Base-by-base conservation (phyloP, 495 filamentous ascomycete genomes). In the Darksidea phi region DNA sequence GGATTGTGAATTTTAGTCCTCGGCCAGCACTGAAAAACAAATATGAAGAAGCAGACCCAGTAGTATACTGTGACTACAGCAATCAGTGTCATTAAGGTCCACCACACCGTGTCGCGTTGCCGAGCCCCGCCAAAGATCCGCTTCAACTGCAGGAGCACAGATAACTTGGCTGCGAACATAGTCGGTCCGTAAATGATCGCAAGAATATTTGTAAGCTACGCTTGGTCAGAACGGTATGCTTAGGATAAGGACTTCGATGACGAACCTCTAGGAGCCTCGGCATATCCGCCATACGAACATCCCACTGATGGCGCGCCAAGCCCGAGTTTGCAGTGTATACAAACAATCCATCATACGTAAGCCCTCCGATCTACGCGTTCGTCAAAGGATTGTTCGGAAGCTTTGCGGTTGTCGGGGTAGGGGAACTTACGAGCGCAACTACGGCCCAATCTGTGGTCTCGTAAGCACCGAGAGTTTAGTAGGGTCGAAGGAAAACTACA, bases 101-200 rank as follows among this genome's bases (percentile, higher is more conserved):
- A 59, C n/a, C 24, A 59, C 15, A 52, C 34, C 4, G 34, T 13
- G 24, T 50, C 51, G 17, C 42, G 36, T 20, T 38, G n/a, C 12
- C 32, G 10, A 12, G 57, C 42, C 28, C 28, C 28, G 12, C 46
- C 43, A 21, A 59, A 59, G 26, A 59, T 59, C 6, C 46, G 23
- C 32, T 59, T 59, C 25, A 59, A 37, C 26, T 59, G 57, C 46
- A 59, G 34, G 20, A 59, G 43, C 4, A 59, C 57, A 1, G 46
- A 42, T 0, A 51, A 34, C 32, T 59, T 59, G 13, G 57, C 57
- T 13, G 57, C 28, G 12, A 52, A 21, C 36, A 34, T 59, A 11
- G 37, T 21, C 6, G 47, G 46, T 5, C 26, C 37, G 48, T 59
- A 59, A 3, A 59, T 0, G 18, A 12, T 26, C 15, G 48, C 48